A percentile compares a stretch with the other conserved stretches of the same genome.
Evolutionary conservation across 2,329 filamentous ascomycete genomes (phyloP).

Genomic region (Orbilia brochopaga): DNA sequence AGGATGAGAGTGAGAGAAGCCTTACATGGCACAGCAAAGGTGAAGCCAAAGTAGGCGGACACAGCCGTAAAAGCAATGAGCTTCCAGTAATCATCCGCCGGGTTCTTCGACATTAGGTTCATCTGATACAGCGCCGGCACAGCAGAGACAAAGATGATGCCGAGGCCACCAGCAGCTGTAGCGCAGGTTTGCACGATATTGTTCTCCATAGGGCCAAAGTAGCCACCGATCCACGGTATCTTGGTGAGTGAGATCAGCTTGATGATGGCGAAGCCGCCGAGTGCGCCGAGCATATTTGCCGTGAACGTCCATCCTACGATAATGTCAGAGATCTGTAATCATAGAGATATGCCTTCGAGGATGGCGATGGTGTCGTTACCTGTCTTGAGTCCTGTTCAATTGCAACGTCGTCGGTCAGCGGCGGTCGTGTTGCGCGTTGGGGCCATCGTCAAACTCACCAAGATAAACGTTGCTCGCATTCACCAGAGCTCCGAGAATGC

Average conservation of each 20-base stretch:
- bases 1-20: conserved; percentile 34
- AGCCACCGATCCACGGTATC: conserved; percentile 64
- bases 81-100: conserved; percentile 65
- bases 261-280: conserved; percentile 67
- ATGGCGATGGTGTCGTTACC: conserved; percentile 54
- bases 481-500: conserved; percentile 66
- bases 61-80: conserved; percentile 68
- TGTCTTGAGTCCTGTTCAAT: conserved; percentile 61
- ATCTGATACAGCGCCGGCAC: conserved; percentile 68
- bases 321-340: neutral
- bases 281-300: conserved; percentile 63
- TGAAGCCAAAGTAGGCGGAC: conserved; percentile 69
- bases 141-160: conserved; percentile 66
- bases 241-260: conserved; percentile 63
- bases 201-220: conserved; percentile 69
- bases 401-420: conserved; percentile 43
- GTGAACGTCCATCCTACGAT: conserved; percentile 60
- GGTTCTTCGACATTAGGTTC: conserved; percentile 61
- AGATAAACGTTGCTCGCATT: conserved; percentile 70
- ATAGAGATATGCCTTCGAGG: neutral
- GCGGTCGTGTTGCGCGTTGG: conserved; percentile 22
- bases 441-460: conserved; percentile 60
- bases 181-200: conserved; percentile 68
- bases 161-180: conserved; percentile 66
- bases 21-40: conserved; percentile 65